A percentile compares a stretch with the other conserved stretches of the same genome.
These are phyloP conservation scores for Termitomyces sp. DNA, from an alignment of 768 basidiomycete genomes.

Conservation along the genomic window DNA sequence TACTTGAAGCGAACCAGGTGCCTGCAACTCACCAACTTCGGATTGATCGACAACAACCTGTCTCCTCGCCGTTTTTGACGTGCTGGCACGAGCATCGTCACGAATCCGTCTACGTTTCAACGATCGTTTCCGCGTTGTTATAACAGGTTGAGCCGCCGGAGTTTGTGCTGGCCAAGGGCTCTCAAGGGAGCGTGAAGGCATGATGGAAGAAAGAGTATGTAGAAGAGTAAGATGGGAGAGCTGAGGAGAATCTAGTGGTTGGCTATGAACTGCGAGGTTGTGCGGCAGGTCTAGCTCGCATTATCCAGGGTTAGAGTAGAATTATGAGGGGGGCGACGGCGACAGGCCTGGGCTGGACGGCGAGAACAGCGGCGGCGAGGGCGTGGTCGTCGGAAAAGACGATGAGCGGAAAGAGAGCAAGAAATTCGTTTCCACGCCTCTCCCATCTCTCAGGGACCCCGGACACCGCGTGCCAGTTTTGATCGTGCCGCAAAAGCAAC, in stretches of 20 bases:
- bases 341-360: constrained; percentile 11
- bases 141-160: constrained; percentile 7
- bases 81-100: constrained; percentile 15
- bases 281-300: constrained; percentile 24
- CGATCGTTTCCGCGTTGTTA: constrained; percentile 17
- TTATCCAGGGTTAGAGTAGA: constrained; percentile 20
- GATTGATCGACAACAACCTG: constrained; percentile 34
- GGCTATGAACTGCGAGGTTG: constrained; percentile 17
- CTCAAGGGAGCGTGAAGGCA: constrained; percentile 28
- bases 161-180: constrained; percentile 44
- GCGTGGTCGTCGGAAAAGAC: constrained; percentile 17
- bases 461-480: constrained; percentile 6
- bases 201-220: constrained; percentile 15
- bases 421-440: constrained; percentile 15
- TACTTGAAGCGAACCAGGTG: neutral
- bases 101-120: constrained; percentile 25
- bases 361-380: constrained; percentile 12
- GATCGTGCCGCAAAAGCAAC: too few species aligned
- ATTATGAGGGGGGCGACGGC: neutral
- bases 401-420: constrained; percentile 16
- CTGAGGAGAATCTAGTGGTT: constrained; percentile 16
- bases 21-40: constrained; percentile 23
- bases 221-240: constrained; percentile 17
- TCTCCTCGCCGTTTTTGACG: constrained; percentile 23
- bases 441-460: constrained; percentile 18